A percentile compares a stretch with the other conserved stretches of the same genome.
Conservation (phyloP, 441 rosid species). For the Melastoma candidum region DNA sequence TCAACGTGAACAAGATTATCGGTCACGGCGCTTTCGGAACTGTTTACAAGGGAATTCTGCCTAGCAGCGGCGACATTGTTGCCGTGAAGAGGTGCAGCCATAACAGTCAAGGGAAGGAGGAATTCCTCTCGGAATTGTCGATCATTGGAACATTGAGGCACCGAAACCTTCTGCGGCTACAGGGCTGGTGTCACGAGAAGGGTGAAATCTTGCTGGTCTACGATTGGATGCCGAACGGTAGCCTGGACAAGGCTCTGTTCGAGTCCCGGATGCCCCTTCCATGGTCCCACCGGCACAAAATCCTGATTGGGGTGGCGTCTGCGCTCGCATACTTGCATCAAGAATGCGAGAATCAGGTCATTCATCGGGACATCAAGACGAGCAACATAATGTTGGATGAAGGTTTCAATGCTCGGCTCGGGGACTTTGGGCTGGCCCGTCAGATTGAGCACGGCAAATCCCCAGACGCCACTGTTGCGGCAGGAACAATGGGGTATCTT, state of each 20-base stretch:
- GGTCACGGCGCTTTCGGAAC: slow-evolving; percentile 94
- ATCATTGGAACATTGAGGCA: slow-evolving; percentile 80
- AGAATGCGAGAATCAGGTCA: slow-evolving; percentile 92
- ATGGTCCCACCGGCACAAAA: slow-evolving; percentile 62
- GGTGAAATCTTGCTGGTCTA: slow-evolving; percentile 81
- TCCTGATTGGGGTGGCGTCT: slow-evolving; percentile 77
- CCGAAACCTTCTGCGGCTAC: slow-evolving; percentile 78
- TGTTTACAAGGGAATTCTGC: slow-evolving; percentile 70
- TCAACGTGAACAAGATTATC: slow-evolving; percentile 54
- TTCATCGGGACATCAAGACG: slow-evolving; percentile 82
- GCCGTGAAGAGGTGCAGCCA: slow-evolving; percentile 87
- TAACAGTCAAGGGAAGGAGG: slow-evolving; percentile 67
- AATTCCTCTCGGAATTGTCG: slow-evolving; percentile 72
- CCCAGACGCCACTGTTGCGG: slow-evolving; percentile 88
- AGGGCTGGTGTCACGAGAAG: slow-evolving; percentile 90
- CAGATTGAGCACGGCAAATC: slow-evolving; percentile 82
- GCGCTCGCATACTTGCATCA: slow-evolving; percentile 91
- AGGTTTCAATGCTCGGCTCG: slow-evolving; percentile 70
- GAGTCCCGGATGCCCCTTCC: slow-evolving; percentile 65
- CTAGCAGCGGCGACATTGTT: slow-evolving; percentile 58
- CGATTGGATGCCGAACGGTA: slow-evolving; percentile 89
- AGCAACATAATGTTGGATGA: slow-evolving; percentile 93
- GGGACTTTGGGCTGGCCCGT: slow-evolving; percentile 90
- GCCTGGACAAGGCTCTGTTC: slow-evolving; percentile 77
- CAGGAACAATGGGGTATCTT: slow-evolving; percentile 96